These are phyloP conservation scores for Blepharisma stoltei DNA, from an alignment of 73 alveolate genomes.

Conservation along the genomic window DNA sequence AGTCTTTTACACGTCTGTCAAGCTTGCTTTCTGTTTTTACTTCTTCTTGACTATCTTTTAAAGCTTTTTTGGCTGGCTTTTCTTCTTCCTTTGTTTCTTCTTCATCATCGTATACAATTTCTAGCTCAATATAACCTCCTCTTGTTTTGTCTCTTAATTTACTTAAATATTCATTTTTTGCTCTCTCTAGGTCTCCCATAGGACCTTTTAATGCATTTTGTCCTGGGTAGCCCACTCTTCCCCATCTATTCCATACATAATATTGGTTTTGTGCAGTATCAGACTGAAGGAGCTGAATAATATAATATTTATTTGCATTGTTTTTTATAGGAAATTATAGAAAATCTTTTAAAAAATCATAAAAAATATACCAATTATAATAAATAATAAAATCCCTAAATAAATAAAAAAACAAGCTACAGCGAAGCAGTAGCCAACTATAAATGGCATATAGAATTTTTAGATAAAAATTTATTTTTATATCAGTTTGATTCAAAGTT, in stretches of 20 bases:
- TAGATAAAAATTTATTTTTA: no score
- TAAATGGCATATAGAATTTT: no score
- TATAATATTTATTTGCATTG: slow-evolving; percentile 28
- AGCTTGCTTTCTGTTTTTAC: slow-evolving; percentile 26
- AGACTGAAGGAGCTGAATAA: slow-evolving; percentile 5
- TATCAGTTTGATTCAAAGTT: slow-evolving; percentile 24
- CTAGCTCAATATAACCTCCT: slow-evolving; percentile 47
- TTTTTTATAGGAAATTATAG: no score
- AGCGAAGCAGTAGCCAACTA: no score
- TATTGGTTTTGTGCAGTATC: neutral
- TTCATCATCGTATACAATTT: slow-evolving; percentile 39
- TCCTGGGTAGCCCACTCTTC: slow-evolving; percentile 36
- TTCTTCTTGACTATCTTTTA: slow-evolving; percentile 16
- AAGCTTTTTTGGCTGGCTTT: neutral
- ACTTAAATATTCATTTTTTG: slow-evolving; percentile 33
- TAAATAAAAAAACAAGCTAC: no score
- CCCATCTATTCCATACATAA: slow-evolving; percentile 35
- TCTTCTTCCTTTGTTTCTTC: slow-evolving; percentile 31
- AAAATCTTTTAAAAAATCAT: no score
- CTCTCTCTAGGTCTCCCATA: slow-evolving; percentile 13
- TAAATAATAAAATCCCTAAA: no score
- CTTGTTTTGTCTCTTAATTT: slow-evolving; percentile 47
- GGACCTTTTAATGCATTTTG: slow-evolving; percentile 28
- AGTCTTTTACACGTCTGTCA: slow-evolving; percentile 7
- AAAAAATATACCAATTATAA: no score